Evolutionary conservation across 139 green algal genomes (phyloP).

Genomic region (Picochlorum sp.): DNA sequence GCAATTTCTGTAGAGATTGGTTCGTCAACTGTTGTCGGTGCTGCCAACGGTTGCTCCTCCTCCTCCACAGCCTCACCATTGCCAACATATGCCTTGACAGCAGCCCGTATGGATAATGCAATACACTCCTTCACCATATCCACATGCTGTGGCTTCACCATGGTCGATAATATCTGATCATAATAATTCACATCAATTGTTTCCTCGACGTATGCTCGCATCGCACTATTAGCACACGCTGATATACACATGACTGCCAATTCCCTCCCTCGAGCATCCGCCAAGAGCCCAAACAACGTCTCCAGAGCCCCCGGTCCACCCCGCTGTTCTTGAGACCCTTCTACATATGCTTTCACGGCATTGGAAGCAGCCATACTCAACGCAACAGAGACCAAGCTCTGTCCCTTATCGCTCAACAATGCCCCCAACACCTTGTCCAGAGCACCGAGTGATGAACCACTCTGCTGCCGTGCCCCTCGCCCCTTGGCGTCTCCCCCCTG

Average conservation of each 20-base stretch:
- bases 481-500: not conserved
- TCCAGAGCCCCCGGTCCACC: constrained; percentile 3
- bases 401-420: constrained; percentile 28
- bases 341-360: constrained; percentile 13
- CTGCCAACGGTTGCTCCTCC: no score
- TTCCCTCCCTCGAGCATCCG: constrained; percentile 6
- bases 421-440: constrained; percentile 27
- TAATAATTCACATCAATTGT: constrained; percentile 32
- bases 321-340: not conserved
- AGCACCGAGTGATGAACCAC: not conserved
- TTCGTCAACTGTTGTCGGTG: not conserved
- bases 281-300: constrained; percentile 19
- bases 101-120: constrained; percentile 19
- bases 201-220: constrained; percentile 27
- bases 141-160: constrained; percentile 25
- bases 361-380: constrained; percentile 34
- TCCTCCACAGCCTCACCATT: not conserved
- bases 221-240: constrained; percentile 17
- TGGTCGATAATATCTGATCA: constrained; percentile 27
- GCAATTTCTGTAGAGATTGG: not conserved
- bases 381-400: constrained; percentile 33
- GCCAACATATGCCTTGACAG: constrained; percentile 12
- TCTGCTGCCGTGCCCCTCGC: no score
- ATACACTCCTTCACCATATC: constrained; percentile 22
- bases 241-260: constrained; percentile 13